These are phyloP conservation scores for Pseudocercospora vitis DNA, from an alignment of 2,329 filamentous ascomycete genomes.

Conservation along the genomic window DNA sequence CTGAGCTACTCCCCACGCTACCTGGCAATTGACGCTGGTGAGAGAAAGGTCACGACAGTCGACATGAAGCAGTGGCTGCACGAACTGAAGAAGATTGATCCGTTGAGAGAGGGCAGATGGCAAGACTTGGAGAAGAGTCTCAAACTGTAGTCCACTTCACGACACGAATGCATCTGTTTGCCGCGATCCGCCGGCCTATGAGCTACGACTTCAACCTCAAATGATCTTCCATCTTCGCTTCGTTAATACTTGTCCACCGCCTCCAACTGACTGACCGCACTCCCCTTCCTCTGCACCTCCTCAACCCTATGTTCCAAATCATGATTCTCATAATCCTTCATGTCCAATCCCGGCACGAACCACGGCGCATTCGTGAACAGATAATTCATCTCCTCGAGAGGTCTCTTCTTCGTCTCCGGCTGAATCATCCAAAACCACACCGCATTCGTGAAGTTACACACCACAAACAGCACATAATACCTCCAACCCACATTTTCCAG, in stretches of 20 bases:
- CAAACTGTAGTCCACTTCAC: slow-evolving; percentile 37
- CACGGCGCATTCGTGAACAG: slow-evolving; percentile 62
- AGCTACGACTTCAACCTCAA: too few relatives aligned
- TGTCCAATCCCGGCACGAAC: slow-evolving; percentile 61
- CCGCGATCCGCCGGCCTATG: too few relatives aligned
- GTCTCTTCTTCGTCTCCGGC: slow-evolving; percentile 64
- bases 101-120: slow-evolving; percentile 74
- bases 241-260: slow-evolving; percentile 17
- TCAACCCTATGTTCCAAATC: slow-evolving; percentile 61
- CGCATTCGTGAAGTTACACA: slow-evolving; percentile 69
- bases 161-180: neutral
- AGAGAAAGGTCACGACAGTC: slow-evolving; percentile 43
- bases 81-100: slow-evolving; percentile 69
- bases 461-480: slow-evolving; percentile 63
- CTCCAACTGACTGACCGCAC: slow-evolving; percentile 27
- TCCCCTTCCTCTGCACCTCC: slow-evolving; percentile 57
- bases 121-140: slow-evolving; percentile 61
- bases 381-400: slow-evolving; percentile 68
- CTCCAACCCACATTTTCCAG: slow-evolving; percentile 56
- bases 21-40: slow-evolving; percentile 48
- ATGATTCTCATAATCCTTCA: slow-evolving; percentile 52
- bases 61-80: slow-evolving; percentile 57
- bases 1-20: slow-evolving; percentile 70
- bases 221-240: too few relatives aligned
- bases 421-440: slow-evolving; percentile 64